phyloP scores from a whole-genome alignment of 352 stramenopile genomes.

The Phytopythium aichiense region DNA sequence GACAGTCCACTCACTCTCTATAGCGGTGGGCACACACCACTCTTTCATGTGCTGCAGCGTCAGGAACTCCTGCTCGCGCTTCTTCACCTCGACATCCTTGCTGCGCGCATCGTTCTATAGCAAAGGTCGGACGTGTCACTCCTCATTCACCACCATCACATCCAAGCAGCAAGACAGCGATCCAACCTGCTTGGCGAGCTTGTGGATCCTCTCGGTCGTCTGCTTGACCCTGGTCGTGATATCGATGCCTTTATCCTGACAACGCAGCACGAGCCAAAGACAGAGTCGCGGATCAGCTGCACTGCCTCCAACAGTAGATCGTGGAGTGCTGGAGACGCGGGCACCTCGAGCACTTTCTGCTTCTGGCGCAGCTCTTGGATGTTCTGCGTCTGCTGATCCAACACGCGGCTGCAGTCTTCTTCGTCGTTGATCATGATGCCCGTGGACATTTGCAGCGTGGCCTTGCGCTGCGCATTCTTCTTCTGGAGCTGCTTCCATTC shows the following conservation, averaged over 20 bases:
- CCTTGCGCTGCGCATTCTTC: conserved; percentile 67
- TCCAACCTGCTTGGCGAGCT: conserved; percentile 7
- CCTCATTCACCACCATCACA: neutral
- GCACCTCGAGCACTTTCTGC: conserved; percentile 57
- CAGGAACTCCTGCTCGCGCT: conserved; percentile 66
- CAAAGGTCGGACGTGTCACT: neutral
- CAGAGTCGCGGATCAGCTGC: neutral
- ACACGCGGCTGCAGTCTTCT: conserved; percentile 67
- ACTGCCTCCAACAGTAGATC: too few species aligned
- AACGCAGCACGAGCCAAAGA: neutral
- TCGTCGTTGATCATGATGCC: conserved; percentile 75
- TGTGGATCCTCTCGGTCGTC: conserved; percentile 41
- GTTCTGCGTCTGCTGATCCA: conserved; percentile 64
- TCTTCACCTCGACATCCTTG: conserved; percentile 68
- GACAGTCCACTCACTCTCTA: neutral
- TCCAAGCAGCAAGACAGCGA: neutral
- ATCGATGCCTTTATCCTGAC: conserved; percentile 67
- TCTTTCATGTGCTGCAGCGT: conserved; percentile 71
- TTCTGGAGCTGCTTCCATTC: conserved; percentile 73
- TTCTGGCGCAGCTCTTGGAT: conserved; percentile 73
- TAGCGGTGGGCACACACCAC: conserved; percentile 29
- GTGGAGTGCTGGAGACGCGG: neutral
- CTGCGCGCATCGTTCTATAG: conserved; percentile 56
- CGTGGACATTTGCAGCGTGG: conserved; percentile 63
- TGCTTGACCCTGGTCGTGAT: conserved; percentile 64